Base-by-base conservation (phyloP, 2,329 filamentous ascomycete species). In the Fusarium graminum region DNA sequence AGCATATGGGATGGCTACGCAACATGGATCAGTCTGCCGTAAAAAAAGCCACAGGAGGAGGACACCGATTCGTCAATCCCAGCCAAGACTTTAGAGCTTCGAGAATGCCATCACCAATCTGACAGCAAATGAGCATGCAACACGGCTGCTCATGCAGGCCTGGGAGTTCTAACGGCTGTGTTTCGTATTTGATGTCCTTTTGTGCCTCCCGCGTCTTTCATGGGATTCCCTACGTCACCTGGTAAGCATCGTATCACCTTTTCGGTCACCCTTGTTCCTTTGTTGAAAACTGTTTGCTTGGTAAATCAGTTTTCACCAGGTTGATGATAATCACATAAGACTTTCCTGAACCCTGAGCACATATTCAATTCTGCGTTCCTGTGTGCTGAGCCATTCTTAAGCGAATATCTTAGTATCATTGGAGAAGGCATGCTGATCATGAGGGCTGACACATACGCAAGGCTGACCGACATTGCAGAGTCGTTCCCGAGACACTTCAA, bases 151-250 rank as follows among this genome's bases (percentile, higher is more conserved):
- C 39, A 65, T 67, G 64, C 47, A 60, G 39, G 49, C 41, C 42
- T 44, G 34, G 36, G 28, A 39, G 42, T 30, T 50, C 36, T 47
- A 65, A 51, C 19, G 45, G 40, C 29, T 43, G 38, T 62, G 36
- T 13, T 50, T 44, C 50, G 49, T 42, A 45, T 41, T 41, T 65
- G 54, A 68, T 45, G 39, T 39, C 17, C 40, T 45, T 43, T 28
- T 39, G 61, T 36, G 41, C 13, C 65, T 59, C 65, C 65, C 52
- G 56, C 65, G 60, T 52, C 65, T 51, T 61, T 52, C 46, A 44
- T 45, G 56, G 56, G 56, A 70, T 67, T 55, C 59, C 61, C 68
- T 72, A 72, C 70, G 68, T 72, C 70, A 72, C 70, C 58, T 52
- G 36, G 60, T 38, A 61, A 66, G 65, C 56, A 55, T 66, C 65